Evolutionary conservation across 164 flowering plant genomes (phyloP).

Genomic region (Euptelea pleiosperma): DNA sequence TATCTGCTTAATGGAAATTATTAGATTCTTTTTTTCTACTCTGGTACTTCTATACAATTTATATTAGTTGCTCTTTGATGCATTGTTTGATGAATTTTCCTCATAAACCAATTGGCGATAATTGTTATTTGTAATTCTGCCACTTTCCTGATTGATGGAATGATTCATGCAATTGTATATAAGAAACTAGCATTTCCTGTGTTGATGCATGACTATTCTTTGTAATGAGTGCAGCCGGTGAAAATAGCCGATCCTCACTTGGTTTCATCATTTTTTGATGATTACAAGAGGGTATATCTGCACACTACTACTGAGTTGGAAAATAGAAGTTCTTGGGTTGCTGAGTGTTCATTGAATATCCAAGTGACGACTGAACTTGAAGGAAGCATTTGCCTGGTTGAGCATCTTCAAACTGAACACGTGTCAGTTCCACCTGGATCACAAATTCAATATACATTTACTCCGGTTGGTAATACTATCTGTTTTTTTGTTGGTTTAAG

Average conservation of each 20-base stretch:
- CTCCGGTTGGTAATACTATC: slow-evolving; percentile 50
- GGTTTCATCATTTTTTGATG: slow-evolving; percentile 91
- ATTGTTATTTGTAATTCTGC: slow-evolving; percentile 44
- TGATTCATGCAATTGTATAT: neutral
- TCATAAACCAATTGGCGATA: too few species aligned
- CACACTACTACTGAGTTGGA: slow-evolving; percentile 77
- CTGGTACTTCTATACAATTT: too few species aligned
- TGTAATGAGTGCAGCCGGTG: slow-evolving; percentile 73
- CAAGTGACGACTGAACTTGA: slow-evolving; percentile 83
- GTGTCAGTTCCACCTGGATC: slow-evolving; percentile 63
- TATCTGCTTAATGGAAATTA: neutral
- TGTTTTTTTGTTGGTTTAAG: slow-evolving; percentile 14
- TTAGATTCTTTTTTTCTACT: neutral
- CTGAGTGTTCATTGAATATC: slow-evolving; percentile 76
- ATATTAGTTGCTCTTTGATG: neutral
- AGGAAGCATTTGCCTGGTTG: slow-evolving; percentile 55
- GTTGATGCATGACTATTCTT: neutral
- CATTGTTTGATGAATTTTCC: neutral
- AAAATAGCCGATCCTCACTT: slow-evolving; percentile 91
- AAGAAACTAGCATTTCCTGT: slow-evolving; percentile 1
- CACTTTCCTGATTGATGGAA: neutral
- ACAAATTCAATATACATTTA: slow-evolving; percentile 61
- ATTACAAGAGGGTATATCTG: slow-evolving; percentile 70
- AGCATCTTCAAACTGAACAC: slow-evolving; percentile 72
- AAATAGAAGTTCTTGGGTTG: slow-evolving; percentile 68